phyloP scores from a whole-genome alignment of 1,139 yeast species.

The Hemisphaericaspora lyxosophila region DNA sequence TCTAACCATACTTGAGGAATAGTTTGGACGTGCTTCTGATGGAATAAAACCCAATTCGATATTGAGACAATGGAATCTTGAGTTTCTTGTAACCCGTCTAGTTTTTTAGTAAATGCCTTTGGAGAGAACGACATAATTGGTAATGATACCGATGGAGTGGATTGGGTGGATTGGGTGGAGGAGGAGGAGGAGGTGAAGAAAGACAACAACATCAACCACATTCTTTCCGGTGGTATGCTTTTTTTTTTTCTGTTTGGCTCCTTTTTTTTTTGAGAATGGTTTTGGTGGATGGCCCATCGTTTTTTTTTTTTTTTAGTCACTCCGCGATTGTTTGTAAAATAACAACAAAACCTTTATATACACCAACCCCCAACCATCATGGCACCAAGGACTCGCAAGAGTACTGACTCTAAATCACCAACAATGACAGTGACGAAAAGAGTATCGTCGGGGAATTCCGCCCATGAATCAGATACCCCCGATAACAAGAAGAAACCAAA shows the following conservation, averaged over 20 bases:
- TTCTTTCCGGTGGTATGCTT: too few relatives aligned
- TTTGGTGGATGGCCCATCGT: too few relatives aligned
- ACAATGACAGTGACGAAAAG: neutral
- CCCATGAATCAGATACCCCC: neutral
- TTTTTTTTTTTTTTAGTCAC: too few relatives aligned
- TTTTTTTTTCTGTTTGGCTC: too few relatives aligned
- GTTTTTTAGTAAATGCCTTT: slow-evolving; percentile 55
- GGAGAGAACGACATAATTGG: slow-evolving; percentile 72
- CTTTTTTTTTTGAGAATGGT: too few relatives aligned
- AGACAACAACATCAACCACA: too few relatives aligned
- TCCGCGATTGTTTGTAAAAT: neutral
- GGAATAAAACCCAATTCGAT: slow-evolving; percentile 84
- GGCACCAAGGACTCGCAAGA: neutral
- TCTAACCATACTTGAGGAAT: slow-evolving; percentile 65
- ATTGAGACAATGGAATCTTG: slow-evolving; percentile 82
- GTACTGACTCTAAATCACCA: neutral
- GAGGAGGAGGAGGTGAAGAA: too few relatives aligned
- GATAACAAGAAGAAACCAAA: neutral
- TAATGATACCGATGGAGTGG: too few relatives aligned
- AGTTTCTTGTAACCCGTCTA: slow-evolving; percentile 66
- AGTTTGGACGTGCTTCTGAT: slow-evolving; percentile 62
- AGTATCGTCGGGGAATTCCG: neutral
- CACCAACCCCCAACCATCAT: neutral
- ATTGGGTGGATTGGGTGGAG: too few relatives aligned
- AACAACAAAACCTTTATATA: neutral